Percentiles rank a stretch among this genome's conserved stretches.
Conservation (phyloP, 208 protist genomes). For the Leishmania lainsoni region DNA sequence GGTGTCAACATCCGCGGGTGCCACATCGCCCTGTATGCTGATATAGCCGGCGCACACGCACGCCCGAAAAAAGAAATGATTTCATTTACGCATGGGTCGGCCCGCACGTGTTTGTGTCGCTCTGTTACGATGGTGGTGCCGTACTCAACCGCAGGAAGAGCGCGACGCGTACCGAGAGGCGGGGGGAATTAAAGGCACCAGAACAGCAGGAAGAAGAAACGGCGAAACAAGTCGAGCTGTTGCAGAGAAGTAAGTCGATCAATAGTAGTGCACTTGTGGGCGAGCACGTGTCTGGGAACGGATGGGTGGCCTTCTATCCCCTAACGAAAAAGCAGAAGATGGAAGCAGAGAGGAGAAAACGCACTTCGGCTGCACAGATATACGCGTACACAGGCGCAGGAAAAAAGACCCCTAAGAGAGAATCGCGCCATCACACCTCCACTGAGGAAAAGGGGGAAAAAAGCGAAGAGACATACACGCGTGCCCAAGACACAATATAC, state of each 20-base stretch:
- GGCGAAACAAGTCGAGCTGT: not conserved
- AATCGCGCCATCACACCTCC: not conserved
- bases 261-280: not conserved
- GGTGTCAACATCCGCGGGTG: too few species aligned
- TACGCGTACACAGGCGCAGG: not conserved
- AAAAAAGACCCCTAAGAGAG: not conserved
- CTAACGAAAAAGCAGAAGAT: conserved; percentile 13
- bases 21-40: too few species aligned
- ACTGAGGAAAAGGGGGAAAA: not conserved
- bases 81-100: not conserved
- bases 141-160: not conserved
- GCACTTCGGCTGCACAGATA: not conserved
- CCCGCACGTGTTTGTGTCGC: too few species aligned
- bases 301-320: not conserved
- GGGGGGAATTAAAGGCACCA: not conserved
- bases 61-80: not conserved
- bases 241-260: not conserved
- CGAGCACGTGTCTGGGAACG: not conserved
- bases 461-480: not conserved
- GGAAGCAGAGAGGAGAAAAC: conserved; percentile 1
- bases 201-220: not conserved
- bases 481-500: not conserved
- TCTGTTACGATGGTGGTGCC: not conserved
- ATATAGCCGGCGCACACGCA: too few species aligned
- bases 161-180: not conserved